Base-by-base conservation (phyloP, 441 rosid species). In the Brassica balearica region DNA sequence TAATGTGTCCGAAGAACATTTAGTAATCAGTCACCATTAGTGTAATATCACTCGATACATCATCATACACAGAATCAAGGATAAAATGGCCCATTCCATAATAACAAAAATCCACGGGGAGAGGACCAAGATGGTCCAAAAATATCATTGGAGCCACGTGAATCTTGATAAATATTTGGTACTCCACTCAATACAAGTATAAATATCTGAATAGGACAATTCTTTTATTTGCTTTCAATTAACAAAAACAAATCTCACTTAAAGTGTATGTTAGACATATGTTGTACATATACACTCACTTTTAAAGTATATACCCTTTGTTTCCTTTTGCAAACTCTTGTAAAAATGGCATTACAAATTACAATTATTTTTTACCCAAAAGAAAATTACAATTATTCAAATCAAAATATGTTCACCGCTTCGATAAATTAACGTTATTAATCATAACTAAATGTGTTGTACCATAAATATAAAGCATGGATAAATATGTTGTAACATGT, bases 401-500 rank as follows among this genome's bases (percentile, higher is more conserved):
- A 12, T 51, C 17, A 5, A 51, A n/a, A 51, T 51, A 51, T 48
- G 6, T n/a, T 48, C 55, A 48, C 15, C 55, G 15, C 55, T 12
- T n/a, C 20, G 3, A 53, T 53, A 55, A 55, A 55, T 55, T 55
- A 53, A 15, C 22, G 22, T 17, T 17, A 8, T 55, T 55, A 17
- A 7, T 55, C 58, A 34, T 23, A 69, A 53, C 46, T 36, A 63
- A 53, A 12, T 68, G 48, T 64, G 23, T 48, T 61, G 63, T 29
- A 12, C 5, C 59, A 53, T 62, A 0, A 6, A 19, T 46, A 53
- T 53, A 51, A 80, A 80, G 73, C 77, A 80, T 55, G 71, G 82
- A 80, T 82, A 82, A 64, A 76, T 80, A 85, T 80, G 81, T 83
- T 68, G 29, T 69, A 77, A 61, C 84, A 80, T 83, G 88, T 79